Conservation (phyloP, 2,329 filamentous ascomycete species). For the Stagonosporopsis vannaccii region DNA sequence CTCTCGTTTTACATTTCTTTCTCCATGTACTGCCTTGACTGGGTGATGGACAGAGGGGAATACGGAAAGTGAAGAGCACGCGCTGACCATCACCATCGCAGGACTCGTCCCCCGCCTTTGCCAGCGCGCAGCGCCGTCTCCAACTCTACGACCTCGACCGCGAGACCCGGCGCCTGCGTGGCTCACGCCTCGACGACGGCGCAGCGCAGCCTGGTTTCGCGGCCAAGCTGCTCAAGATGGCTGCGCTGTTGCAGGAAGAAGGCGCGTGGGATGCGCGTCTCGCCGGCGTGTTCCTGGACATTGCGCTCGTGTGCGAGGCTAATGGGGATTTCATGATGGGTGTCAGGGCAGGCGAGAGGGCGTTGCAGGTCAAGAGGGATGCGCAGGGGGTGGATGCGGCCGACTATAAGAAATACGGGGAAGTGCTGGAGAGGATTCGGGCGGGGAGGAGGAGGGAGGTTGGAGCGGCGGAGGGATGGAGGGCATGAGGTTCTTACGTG, state of each 20-base stretch:
- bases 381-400: conserved; percentile 40
- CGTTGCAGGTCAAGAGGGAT: conserved; percentile 36
- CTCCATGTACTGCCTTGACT: background rate
- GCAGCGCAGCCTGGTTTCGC: conserved; percentile 24
- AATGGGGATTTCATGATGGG: conserved; percentile 33
- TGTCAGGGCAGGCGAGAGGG: conserved; percentile 29
- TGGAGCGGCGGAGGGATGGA: conserved; percentile 1
- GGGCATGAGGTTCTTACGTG: background rate
- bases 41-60: too few species aligned
- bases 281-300: conserved; percentile 41
- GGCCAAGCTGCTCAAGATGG: conserved; percentile 36
- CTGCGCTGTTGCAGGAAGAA: conserved; percentile 37
- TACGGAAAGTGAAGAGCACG: background rate
- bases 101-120: conserved; percentile 31
- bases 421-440: conserved; percentile 32
- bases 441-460: conserved; percentile 11
- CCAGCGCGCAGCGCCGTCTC: conserved; percentile 42
- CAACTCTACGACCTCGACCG: conserved; percentile 44
- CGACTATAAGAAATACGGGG: conserved; percentile 32
- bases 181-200: conserved; percentile 21
- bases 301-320: conserved; percentile 42
- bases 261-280: conserved; percentile 33
- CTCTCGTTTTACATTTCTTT: background rate
- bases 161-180: conserved; percentile 33
- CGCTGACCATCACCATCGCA: background rate